Evolutionary conservation across 192 early-diverging fungal genomes (phyloP), one percentile per base, ranked within the genome.

Genomic region (Backusella liffmaniae): DNA sequence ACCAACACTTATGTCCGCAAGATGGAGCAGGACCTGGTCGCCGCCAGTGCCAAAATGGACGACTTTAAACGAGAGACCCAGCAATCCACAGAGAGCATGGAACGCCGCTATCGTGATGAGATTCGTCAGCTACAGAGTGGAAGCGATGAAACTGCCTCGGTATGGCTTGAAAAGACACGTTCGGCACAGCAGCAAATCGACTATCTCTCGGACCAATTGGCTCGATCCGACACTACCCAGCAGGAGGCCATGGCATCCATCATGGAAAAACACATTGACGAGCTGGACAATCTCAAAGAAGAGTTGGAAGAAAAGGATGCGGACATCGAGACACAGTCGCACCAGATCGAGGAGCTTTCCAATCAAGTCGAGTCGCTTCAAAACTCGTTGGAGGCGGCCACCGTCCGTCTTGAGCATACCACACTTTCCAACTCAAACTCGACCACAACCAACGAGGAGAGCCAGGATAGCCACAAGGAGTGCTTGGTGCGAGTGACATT

Each of bases 81-180:
- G 15, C 72, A 74, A 21, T 30, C 66, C 4, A 73, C 46, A 0
- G 77, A 79, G 8, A 30, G 23, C 29, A 34, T 79, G 32, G 77
- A 79, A 23, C 72, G 73, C n/a, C 37, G 77, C 23, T 79, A 74
- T 56, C 62, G 77, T 51, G 67, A 74, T 16, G 73, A 79, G 36
- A 79, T 79, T n/a, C 35, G 73, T 37, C 77, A 79, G n/a, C 4
- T 68, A 32, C 77, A 74, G 16, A 79, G 68, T 36, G 77, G 68
- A 16, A 67, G 68, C 44, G 77, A 79, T n/a, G 77, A 79, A 23
- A 74, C 77, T 1, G 77, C 77, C 10, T 73, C 73, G 9, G 66
- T 53, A 18, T 79, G 77, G 77, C 26, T 79, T 5, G 77, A 79
- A 30, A 79, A 79, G 53, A 73, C 73, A 4, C 65, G 68, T 46